Evolutionary conservation across 208 protist genomes (phyloP), one percentile per base, ranked within the genome.

Genomic region (Wallacemonas sp.): DNA sequence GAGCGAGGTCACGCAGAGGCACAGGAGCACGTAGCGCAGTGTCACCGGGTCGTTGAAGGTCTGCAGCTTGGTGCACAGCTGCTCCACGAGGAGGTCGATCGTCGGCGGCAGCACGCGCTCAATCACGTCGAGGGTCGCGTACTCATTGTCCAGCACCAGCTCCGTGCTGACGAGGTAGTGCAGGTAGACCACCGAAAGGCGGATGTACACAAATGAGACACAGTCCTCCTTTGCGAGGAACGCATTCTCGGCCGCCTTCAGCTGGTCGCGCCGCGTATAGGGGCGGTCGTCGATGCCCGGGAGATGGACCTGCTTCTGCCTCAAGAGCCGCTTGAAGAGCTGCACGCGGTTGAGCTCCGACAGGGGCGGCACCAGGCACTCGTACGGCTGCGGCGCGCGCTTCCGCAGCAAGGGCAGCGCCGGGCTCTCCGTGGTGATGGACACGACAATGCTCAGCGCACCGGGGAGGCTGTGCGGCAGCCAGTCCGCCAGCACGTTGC

Each of bases 371-470:
- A 87, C 83, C 28, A 93, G 76, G 32, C 77, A 79, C 65, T 93
- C 90, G 64, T 85, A 91, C n/a, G 90, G 90, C 67, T 93, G 87
- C 16, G 87, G 90, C 39, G 79, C 63, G 48, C 87, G 86, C 62
- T 82, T 77, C 45, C 90, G 82, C 63, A 93, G 65, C 28, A 76
- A 38, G n/a, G 72, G 52, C 33, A 95, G 83, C n/a, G 87, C 57
- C 38, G 78, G 81, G 61, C 83, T 85, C 23, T 87, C 81, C 4
- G 84, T 93, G 59, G 87, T 73, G 38, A 93, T 41, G 0, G 85
- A 83, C 14, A 92, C 57, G 39, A 92, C 76, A 45, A 93, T 59
- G 48, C 72, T 80, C 2, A 95, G 71, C 38, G 57, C 54, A 14
- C 52, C 55, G 2, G 90, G 83, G 25, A 95, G 76, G 65, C 63